phyloP scores from a whole-genome alignment of 164 flowering plant genomes.

The Cinnamomum chago region DNA sequence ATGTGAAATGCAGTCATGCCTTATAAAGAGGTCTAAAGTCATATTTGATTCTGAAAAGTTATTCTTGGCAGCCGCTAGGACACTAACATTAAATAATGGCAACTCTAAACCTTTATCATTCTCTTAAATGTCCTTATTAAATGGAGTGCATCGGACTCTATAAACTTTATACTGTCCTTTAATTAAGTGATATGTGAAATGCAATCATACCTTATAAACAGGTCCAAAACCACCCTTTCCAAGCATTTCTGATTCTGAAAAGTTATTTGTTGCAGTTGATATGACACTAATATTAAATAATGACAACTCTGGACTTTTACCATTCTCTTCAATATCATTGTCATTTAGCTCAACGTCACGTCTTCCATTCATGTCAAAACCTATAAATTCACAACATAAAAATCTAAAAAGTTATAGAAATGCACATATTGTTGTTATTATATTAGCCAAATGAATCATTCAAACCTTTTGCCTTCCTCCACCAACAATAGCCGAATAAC shows the following conservation, averaged over 20 bases:
- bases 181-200: no score
- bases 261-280: not conserved
- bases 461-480: no score
- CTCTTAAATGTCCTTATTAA: not conserved
- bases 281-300: not conserved
- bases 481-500: no score
- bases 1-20: not conserved
- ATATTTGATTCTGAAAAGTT: conserved; percentile 4
- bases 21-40: conserved; percentile 4
- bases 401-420: no score
- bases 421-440: no score
- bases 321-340: not conserved
- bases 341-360: no score
- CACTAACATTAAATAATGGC: not conserved
- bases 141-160: no score
- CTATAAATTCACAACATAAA: no score
- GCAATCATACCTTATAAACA: not conserved
- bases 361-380: no score
- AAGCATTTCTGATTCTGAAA: conserved; percentile 2
- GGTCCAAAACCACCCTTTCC: conserved; percentile 10
- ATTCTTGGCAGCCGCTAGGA: not conserved
- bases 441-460: no score
- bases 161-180: no score
- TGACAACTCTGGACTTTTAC: not conserved
- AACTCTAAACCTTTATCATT: not conserved